phyloP scores from a whole-genome alignment of 345 rosid species.

The Aquilaria sinensis region DNA sequence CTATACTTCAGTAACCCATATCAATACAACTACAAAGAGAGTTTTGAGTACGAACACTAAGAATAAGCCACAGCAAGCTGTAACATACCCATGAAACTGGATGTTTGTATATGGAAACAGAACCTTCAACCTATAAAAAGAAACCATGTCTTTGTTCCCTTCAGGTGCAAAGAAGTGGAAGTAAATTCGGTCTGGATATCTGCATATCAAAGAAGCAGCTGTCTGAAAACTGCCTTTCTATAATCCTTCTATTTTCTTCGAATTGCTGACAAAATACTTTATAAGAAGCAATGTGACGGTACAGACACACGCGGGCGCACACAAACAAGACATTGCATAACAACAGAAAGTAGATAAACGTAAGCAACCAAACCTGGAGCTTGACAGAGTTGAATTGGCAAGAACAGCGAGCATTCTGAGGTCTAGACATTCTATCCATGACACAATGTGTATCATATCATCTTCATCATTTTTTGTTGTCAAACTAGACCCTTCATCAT shows the following conservation, averaged over 20 bases:
- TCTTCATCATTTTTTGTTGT: constrained; percentile 8
- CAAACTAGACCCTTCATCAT: constrained; percentile 3
- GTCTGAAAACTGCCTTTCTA: too few species aligned
- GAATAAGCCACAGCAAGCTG: not conserved
- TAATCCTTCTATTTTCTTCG: too few species aligned
- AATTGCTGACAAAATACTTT: too few species aligned
- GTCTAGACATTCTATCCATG: constrained; percentile 45
- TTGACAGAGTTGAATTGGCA: constrained; percentile 36
- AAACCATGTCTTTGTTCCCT: constrained; percentile 28
- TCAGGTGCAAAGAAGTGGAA: constrained; percentile 42
- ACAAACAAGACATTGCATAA: not conserved
- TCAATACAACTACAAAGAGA: constrained; percentile 2
- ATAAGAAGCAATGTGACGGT: too few species aligned
- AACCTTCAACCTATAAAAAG: constrained; percentile 39
- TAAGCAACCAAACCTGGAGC: constrained; percentile 25
- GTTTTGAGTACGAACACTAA: not conserved
- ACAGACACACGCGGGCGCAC: not conserved
- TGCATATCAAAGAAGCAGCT: constrained; percentile 11
- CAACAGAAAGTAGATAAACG: not conserved
- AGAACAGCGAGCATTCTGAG: constrained; percentile 36
- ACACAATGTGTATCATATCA: constrained; percentile 33
- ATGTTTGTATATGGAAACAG: constrained; percentile 38
- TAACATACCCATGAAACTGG: constrained; percentile 30
- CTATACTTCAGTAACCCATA: constrained; percentile 16
- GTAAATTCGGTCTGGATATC: constrained; percentile 26